Evolutionary conservation across 495 filamentous ascomycete genomes (phyloP), one percentile per base, ranked within the genome.

Genomic region (Talaromyces ruber): DNA sequence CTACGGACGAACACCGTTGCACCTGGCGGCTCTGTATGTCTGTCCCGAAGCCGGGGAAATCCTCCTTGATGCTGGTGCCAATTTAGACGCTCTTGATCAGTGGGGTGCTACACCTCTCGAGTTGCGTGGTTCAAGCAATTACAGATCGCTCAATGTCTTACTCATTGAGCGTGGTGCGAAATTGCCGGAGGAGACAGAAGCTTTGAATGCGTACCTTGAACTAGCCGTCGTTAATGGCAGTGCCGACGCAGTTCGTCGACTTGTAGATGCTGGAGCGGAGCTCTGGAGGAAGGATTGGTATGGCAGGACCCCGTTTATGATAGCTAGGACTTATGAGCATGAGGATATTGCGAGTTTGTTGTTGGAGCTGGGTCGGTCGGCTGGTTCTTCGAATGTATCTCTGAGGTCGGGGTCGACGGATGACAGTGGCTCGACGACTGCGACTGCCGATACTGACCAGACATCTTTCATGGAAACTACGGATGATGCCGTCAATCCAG

Each of bases 61-160:
- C 18, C 64, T 75, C 50, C 64, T 75, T 18, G 59, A 68, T 12
- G 60, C 63, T 54, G 68, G 70, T 28, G 71, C 69, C 21, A 57
- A 67, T 55, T 50, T 69, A 14, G 58, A 75, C 28, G 64, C 62
- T 3, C 62, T 56, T 21, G 65, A 67, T 52, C 64, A 64, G 18
- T 30, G 62, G 21, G 71, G 71, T 16, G 63, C 51, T 22, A 81
- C 77, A 7, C 72, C 75, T 1, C 65, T 86, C n/a, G 43, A 47
- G 21, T 7, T 47, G 18, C 18, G 43, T 47, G 6, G 43, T 21
- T 3, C 43, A 47, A 9, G n/a, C 3, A 18, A 2, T n/a, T n/a
- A 16, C 2, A 47, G 16, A 9, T 47, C 43, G n/a, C n/a, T 47
- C 43, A 22, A 7, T 9, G 18, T 47, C 43, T 47, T 47, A 47